Base-by-base conservation (phyloP, 2,329 filamentous ascomycete species). In the Colletotrichum viniferum region DNA sequence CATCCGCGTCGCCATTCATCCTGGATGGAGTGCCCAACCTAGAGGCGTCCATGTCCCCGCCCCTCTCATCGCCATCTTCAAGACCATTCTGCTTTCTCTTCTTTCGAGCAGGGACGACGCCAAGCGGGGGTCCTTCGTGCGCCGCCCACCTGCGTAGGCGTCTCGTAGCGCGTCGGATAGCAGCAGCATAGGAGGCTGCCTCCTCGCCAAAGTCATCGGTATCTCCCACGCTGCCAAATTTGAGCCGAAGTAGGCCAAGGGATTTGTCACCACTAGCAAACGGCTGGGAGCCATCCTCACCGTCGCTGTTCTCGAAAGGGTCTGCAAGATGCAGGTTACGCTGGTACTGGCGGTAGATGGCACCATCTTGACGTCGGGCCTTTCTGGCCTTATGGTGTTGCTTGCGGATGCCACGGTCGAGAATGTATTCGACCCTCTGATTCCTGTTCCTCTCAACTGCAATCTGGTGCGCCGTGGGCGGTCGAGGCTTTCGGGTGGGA, bases 391-490 rank as follows among this genome's bases (percentile, higher is more conserved):
- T 87, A 80, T 92, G 90, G 80, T 96, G 93, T 67, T 91, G 88
- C 77, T 88, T 89, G 64, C 93, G 91, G 38, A 96, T 86, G 34
- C 93, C 93, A n/a, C 93, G 91, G 78, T 95, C 93, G 18, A 97
- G 90, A 67, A 95, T 94, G 79, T 96, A 93, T 80, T 96, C 93
- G n/a, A 96, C 94, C 7, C 94, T 92, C 80, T 95, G 92, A 76
- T 92, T 94, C 21, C 95, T 89, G 83, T 96, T 96, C 71, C 93
- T 90, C 82, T 96, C 94, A 2, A 97, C 94, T 0, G 94, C 94
- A 52, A 96, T 87, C 83, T 97, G 95, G 83, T 97, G 95, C 43
- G 94, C 94, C 0, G 95, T 97, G 0, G 95, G 91, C 4, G 94
- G 94, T 2, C 95, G 90, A 10, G 93, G 92, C 81, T 95, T 93